A percentile compares a stretch with the other conserved stretches of the same genome.
phyloP scores from a whole-genome alignment of 2,329 filamentous ascomycete genomes.

The Fusarium pininemorale region DNA sequence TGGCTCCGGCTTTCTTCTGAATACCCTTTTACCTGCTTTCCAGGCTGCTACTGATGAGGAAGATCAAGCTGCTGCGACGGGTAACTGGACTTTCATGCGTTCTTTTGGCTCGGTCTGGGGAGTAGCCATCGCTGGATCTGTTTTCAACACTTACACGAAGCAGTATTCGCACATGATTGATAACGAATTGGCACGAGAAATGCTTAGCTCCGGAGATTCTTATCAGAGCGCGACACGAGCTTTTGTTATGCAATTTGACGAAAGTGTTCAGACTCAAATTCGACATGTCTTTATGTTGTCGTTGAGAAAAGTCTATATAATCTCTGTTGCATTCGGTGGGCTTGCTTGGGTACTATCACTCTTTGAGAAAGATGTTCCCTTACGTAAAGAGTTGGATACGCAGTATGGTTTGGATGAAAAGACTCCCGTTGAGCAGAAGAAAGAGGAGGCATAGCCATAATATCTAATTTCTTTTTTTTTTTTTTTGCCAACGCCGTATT shows the following conservation, averaged over 20 bases:
- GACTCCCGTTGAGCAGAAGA: not conserved
- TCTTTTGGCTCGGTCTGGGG: slow-evolving; percentile 57
- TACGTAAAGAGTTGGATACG: slow-evolving; percentile 43
- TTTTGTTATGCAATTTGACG: slow-evolving; percentile 37
- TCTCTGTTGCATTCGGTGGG: slow-evolving; percentile 33
- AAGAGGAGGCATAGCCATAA: not conserved
- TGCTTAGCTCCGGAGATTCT: slow-evolving; percentile 39
- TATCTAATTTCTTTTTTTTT: not conserved
- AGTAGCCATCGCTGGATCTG: slow-evolving; percentile 53
- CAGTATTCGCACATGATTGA: slow-evolving; percentile 35
- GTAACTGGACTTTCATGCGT: slow-evolving; percentile 55
- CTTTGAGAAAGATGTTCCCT: slow-evolving; percentile 40
- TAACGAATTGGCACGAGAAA: slow-evolving; percentile 15
- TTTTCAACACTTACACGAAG: slow-evolving; percentile 50
- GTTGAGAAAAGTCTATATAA: slow-evolving; percentile 38
- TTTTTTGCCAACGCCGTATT: not conserved
- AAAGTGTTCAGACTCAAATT: slow-evolving; percentile 31
- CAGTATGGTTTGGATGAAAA: slow-evolving; percentile 41
- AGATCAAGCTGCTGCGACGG: slow-evolving; percentile 49
- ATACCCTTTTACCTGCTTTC: slow-evolving; percentile 54
- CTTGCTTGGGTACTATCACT: slow-evolving; percentile 36
- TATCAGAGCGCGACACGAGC: slow-evolving; percentile 41
- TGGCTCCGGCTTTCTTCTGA: slow-evolving; percentile 55
- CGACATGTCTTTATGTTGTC: slow-evolving; percentile 38
- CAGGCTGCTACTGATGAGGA: slow-evolving; percentile 49